phyloP scores from a whole-genome alignment of 2,329 filamentous ascomycete species.

The Uncinocarpus reesii region DNA sequence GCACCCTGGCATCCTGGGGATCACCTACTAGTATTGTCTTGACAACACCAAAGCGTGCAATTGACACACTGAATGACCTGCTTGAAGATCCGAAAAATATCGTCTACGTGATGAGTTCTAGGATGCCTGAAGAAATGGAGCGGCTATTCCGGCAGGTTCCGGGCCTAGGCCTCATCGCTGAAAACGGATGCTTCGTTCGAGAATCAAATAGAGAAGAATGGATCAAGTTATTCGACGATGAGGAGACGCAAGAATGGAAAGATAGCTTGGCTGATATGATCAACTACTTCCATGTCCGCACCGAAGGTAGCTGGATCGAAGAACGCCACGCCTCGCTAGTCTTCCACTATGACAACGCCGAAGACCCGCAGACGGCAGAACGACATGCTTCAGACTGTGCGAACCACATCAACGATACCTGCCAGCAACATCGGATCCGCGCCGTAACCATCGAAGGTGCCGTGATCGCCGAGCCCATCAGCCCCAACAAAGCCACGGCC shows the following conservation, averaged over 20 bases:
- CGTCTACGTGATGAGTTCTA: conserved; percentile 88
- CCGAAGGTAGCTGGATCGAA: conserved; percentile 78
- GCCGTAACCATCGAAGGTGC: conserved; percentile 71
- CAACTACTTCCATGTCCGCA: conserved; percentile 79
- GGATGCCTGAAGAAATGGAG: conserved; percentile 78
- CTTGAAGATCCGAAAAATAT: conserved; percentile 69
- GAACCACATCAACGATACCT: conserved; percentile 90
- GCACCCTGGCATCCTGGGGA: conserved; percentile 79
- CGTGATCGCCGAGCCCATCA: conserved; percentile 72
- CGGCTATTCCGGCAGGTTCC: conserved; percentile 74
- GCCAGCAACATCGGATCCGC: conserved; percentile 70
- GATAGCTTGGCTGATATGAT: conserved; percentile 71
- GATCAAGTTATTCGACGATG: conserved; percentile 65
- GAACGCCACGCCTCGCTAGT: conserved; percentile 84
- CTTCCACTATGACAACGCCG: conserved; percentile 78
- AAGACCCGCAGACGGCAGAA: conserved; percentile 63
- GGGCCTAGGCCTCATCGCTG: conserved; percentile 78
- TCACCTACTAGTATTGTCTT: conserved; percentile 75
- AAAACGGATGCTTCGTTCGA: conserved; percentile 86
- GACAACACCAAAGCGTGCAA: conserved; percentile 72
- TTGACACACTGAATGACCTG: conserved; percentile 73
- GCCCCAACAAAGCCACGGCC: conserved; percentile 81
- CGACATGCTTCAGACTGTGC: conserved; percentile 82
- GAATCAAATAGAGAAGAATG: conserved; percentile 59
- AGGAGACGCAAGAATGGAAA: conserved; percentile 68